Evolutionary conservation across 2,329 filamentous ascomycete genomes (phyloP), one percentile per base, ranked within the genome.

Genomic region (Paramyrothecium roridum): DNA sequence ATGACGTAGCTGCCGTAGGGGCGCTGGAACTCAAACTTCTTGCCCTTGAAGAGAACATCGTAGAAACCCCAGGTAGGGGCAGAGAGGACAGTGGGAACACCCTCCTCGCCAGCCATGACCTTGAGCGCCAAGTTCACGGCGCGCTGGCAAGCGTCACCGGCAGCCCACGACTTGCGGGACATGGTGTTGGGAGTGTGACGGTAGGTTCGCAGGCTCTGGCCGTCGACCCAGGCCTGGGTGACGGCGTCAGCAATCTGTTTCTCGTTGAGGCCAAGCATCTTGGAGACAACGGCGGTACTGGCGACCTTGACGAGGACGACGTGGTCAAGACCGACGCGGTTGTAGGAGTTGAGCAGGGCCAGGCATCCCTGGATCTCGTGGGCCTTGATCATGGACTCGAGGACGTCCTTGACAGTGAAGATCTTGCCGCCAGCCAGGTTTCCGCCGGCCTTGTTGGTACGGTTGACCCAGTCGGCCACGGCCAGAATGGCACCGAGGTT

Each of bases 91-190:
- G 93, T 97, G 53, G 93, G 91, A 55, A 99, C 81, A 68, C 93
- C 93, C 63, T 88, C 81, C 80, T 98, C 93, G 63, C 95, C 95
- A 80, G 89, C 91, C 75, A 91, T 82, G 50, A 97, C 92, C 82
- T 95, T 96, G 66, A 97, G 81, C 33, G 88, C 91, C 52, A 96
- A 82, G 80, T 93, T 96, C 64, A 97, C 93, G 57, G 93, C 92
- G 64, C 91, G 89, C 78, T 98, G 91, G 81, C 95, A 99, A 61
- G 95, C 95, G 71, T 99, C 95, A 77, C 95, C 95, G 61, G 95
- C 95, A 67, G 95, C 95, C 95, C 95, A 99, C 17, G 93, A 97
- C 83, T 99, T 99, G 71, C 95, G 87, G 57, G 93, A 97, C 95
- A 99, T 99, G 80, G 95, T 98, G 83, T 99, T 99, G 67, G 95